Evolutionary conservation across 106 monocot genomes (phyloP).

Genomic region (Acanthochlamys bracteata): DNA sequence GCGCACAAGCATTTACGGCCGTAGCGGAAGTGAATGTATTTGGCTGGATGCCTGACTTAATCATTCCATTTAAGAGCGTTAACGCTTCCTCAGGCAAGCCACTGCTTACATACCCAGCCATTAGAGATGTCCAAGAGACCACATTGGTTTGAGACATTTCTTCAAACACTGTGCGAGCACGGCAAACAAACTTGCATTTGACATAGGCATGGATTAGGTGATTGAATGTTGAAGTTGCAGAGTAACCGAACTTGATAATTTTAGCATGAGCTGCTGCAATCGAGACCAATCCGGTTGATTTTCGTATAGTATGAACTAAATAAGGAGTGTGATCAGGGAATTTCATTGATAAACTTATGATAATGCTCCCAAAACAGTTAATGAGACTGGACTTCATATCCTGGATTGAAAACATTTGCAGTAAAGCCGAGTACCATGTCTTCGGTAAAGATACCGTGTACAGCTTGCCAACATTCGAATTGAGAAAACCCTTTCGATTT

Average conservation of each 20-base stretch:
- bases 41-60: slow-evolving; percentile 7
- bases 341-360: too few species aligned
- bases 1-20: slow-evolving; percentile 45
- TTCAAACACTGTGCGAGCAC: slow-evolving; percentile 50
- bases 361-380: too few species aligned
- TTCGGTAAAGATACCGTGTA: too few species aligned
- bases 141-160: slow-evolving; percentile 50
- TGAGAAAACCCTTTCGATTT: too few species aligned
- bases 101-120: slow-evolving; percentile 38
- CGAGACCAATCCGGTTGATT: slow-evolving; percentile 8
- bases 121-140: slow-evolving; percentile 76
- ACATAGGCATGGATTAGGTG: slow-evolving; percentile 65
- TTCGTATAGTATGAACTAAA: slow-evolving; percentile 19
- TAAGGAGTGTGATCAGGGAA: background rate
- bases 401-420: too few species aligned
- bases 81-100: slow-evolving; percentile 25
- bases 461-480: too few species aligned
- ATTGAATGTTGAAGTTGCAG: slow-evolving; percentile 25
- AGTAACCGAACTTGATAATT: slow-evolving; percentile 39
- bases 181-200: slow-evolving; percentile 2
- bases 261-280: slow-evolving; percentile 33
- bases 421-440: too few species aligned
- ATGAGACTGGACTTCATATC: too few species aligned
- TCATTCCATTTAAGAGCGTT: slow-evolving; percentile 35
- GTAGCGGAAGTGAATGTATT: slow-evolving; percentile 53